phyloP scores from a whole-genome alignment of 371 early-diverging fungal species.

The Actinomucor elegans region DNA sequence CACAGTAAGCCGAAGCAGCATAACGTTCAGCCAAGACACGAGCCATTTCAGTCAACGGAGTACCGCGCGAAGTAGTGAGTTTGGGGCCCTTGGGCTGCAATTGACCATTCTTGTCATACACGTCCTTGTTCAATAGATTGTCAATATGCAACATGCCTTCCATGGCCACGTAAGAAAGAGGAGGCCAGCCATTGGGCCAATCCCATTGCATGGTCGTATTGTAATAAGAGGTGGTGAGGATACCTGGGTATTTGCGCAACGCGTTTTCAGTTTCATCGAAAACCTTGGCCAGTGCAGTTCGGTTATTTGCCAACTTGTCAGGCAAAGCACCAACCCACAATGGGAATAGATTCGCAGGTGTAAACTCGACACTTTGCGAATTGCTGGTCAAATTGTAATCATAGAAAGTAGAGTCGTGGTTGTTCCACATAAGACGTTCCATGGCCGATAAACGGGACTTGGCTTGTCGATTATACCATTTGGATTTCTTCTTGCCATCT shows the following conservation, averaged over 20 bases:
- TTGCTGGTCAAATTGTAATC: constrained; percentile 55
- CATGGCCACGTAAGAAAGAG: constrained; percentile 56
- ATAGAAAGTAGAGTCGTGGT: constrained; percentile 40
- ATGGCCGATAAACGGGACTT: constrained; percentile 41
- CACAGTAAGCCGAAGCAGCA: constrained; percentile 65
- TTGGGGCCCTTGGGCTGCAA: not conserved
- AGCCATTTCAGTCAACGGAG: constrained; percentile 30
- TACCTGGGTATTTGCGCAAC: constrained; percentile 54
- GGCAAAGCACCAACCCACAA: constrained; percentile 52
- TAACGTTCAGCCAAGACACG: constrained; percentile 60
- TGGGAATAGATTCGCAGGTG: constrained; percentile 46
- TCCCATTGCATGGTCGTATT: constrained; percentile 86
- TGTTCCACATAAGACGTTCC: constrained; percentile 54
- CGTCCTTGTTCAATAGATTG: constrained; percentile 8
- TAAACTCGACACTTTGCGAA: constrained; percentile 29
- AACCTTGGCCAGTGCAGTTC: constrained; percentile 14
- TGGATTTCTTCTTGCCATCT: constrained; percentile 17
- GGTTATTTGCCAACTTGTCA: constrained; percentile 21
- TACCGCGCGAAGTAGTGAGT: constrained; percentile 7
- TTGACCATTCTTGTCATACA: not conserved
- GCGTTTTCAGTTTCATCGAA: constrained; percentile 33
- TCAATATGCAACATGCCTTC: constrained; percentile 46
- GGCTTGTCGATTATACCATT: constrained; percentile 41
- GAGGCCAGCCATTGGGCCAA: constrained; percentile 84
- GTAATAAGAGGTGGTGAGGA: constrained; percentile 64